Evolutionary conservation across 2,329 filamentous ascomycete genomes (phyloP).

Genomic region (Pseudogymnoascus sp.): DNA sequence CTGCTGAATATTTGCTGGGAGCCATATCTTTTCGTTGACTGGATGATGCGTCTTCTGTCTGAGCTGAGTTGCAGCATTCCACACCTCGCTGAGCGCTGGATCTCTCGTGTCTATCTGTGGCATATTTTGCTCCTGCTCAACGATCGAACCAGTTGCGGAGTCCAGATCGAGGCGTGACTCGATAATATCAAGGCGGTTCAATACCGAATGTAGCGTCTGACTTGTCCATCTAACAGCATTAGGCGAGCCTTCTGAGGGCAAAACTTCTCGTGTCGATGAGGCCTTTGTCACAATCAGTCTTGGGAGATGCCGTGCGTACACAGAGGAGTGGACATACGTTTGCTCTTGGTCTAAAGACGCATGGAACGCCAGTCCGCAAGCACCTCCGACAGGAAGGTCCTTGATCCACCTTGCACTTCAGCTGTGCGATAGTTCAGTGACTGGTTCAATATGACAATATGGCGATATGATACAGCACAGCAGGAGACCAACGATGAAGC

Average conservation of each 20-base stretch:
- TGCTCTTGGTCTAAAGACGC: slow-evolving; percentile 35
- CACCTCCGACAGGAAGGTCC: slow-evolving; percentile 31
- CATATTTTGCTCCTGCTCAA: slow-evolving; percentile 16
- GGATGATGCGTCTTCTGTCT: slow-evolving; percentile 23
- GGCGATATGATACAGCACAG: not conserved
- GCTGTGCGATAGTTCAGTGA: slow-evolving; percentile 19
- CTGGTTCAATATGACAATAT: not conserved
- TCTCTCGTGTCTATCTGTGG: slow-evolving; percentile 18
- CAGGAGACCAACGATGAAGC: slow-evolving; percentile 6
- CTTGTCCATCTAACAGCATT: slow-evolving; percentile 12
- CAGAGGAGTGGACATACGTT: slow-evolving; percentile 29
- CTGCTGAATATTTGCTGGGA: slow-evolving; percentile 27
- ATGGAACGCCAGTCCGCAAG: slow-evolving; percentile 30
- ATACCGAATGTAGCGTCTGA: slow-evolving; percentile 17
- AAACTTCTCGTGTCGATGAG: slow-evolving; percentile 16
- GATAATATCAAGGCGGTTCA: slow-evolving; percentile 19
- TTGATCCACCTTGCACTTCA: slow-evolving; percentile 33
- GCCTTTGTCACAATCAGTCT: slow-evolving; percentile 16
- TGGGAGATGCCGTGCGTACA: slow-evolving; percentile 11
- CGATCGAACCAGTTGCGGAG: slow-evolving; percentile 9
- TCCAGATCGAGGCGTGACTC: slow-evolving; percentile 16
- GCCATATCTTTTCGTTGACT: slow-evolving; percentile 28
- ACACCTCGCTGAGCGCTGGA: slow-evolving; percentile 24
- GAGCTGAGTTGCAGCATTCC: slow-evolving; percentile 27
- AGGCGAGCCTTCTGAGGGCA: slow-evolving; percentile 12